phyloP scores from a whole-genome alignment of 306 rosid genomes.

The Quillaja saponaria region DNA sequence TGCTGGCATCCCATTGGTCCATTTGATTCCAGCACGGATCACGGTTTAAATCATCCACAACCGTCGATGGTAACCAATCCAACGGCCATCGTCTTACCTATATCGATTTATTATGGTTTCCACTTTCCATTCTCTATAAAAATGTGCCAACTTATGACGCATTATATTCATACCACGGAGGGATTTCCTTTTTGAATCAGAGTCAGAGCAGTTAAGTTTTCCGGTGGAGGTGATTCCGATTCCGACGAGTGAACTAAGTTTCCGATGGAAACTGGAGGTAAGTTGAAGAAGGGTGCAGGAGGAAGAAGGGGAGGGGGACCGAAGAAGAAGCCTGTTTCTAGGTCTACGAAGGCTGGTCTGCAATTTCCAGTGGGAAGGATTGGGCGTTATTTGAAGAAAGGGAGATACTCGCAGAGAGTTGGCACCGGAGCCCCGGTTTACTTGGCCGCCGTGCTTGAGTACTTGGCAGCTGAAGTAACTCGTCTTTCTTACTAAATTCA shows the following conservation, averaged over 20 bases:
- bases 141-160: background rate
- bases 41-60: background rate
- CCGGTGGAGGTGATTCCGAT: no score
- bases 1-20: conserved; percentile 39
- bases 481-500: no score
- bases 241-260: no score
- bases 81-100: conserved; percentile 22
- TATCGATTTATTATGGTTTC: background rate
- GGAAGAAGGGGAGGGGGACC: conserved; percentile 74
- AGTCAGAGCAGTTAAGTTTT: background rate
- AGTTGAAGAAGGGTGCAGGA: conserved; percentile 64
- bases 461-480: conserved; percentile 71
- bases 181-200: no score
- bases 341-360: conserved; percentile 66
- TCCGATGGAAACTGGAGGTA: conserved; percentile 53
- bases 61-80: conserved; percentile 50
- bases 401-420: conserved; percentile 58
- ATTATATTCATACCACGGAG: no score
- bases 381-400: conserved; percentile 72
- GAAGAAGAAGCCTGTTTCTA: conserved; percentile 69
- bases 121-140: conserved; percentile 41
- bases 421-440: conserved; percentile 77
- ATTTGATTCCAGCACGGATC: conserved; percentile 44
- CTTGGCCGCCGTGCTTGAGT: conserved; percentile 76
- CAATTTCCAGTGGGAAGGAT: conserved; percentile 82